Conservation (phyloP, 2,329 filamentous ascomycete genomes). For the Colletotrichum sansevieriae region DNA sequence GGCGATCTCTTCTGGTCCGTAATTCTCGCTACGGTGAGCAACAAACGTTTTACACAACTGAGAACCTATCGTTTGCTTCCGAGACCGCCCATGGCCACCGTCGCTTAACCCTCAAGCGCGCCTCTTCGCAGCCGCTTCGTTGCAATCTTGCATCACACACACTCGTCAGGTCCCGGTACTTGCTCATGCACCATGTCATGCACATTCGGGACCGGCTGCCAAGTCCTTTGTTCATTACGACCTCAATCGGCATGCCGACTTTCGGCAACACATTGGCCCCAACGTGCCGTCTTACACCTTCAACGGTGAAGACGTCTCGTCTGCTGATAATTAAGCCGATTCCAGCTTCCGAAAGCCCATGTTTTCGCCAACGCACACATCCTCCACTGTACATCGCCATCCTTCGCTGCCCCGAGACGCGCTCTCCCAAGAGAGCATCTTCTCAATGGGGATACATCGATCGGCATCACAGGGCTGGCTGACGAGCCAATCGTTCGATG, state of each 20-base stretch:
- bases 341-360: neutral
- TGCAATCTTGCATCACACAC: slow-evolving; percentile 18
- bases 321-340: neutral
- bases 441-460: slow-evolving; percentile 35
- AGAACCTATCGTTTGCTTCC: neutral
- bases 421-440: neutral
- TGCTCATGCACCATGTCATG: slow-evolving; percentile 34
- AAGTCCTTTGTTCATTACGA: slow-evolving; percentile 8
- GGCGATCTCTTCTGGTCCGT: slow-evolving; percentile 13
- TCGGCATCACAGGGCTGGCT: slow-evolving; percentile 42
- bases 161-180: slow-evolving; percentile 29
- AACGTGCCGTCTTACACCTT: neutral
- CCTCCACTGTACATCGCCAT: slow-evolving; percentile 17
- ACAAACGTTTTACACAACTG: slow-evolving; percentile 7
- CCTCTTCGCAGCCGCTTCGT: slow-evolving; percentile 18
- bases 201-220: slow-evolving; percentile 3
- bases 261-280: slow-evolving; percentile 9
- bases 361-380: neutral
- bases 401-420: neutral
- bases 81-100: slow-evolving; percentile 3
- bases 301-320: neutral
- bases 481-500: slow-evolving; percentile 46
- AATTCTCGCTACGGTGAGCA: neutral
- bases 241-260: slow-evolving; percentile 28
- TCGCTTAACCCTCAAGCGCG: slow-evolving; percentile 5